Evolutionary conservation across 2,329 filamentous ascomycete species (phyloP), one percentile per base, ranked within the genome.

Genomic region (Fonsecaea pugnacius): DNA sequence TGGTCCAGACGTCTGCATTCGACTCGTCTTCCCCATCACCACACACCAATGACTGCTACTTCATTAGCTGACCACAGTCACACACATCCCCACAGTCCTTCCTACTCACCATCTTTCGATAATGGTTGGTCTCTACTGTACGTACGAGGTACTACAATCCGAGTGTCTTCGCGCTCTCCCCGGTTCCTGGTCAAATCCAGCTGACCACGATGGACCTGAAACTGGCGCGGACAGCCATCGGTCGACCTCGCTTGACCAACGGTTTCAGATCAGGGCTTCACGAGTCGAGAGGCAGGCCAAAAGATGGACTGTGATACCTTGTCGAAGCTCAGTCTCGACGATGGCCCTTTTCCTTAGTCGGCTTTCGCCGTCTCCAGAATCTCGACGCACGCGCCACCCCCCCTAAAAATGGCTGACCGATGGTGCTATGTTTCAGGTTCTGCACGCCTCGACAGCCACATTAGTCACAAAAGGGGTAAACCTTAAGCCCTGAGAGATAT

Each of bases 361-460:
- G 60, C 32, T 50, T 36, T 48, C 18, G 14, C 43, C 43, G 43
- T 14, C 53, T 66, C 50, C 61, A 60, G 60, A 59, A 68, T 62
- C 66, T 66, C 57, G 46, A 59, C 38, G 63, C 63, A 66, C 63
- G 66, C 66, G 63, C 66, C 66, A 68, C 57, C 32, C 30, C 43
- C 60, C 60, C 40, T 36, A 48, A 51, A 35, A 54, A 53, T 33
- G 46, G 32, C 57, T 53, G 40, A 51, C 18, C 58, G 63, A 68
- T 66, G 66, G 63, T 61, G 63, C 66, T 66, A 68, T 53, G 68
- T 70, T 70, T 69, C 64, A 69, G 65, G 55, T 67, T 55, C 56
- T 57, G 66, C 48, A 58, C 62, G 40, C 56, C 62, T 61, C 43
- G 61, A 58, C 62, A 53, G 60, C 63, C 60, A 58, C 63, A 68